Percentiles rank a stretch among this genome's conserved stretches.
phyloP scores from a whole-genome alignment of 805 yeast genomes.

The Hanseniaspora guilliermondii region DNA sequence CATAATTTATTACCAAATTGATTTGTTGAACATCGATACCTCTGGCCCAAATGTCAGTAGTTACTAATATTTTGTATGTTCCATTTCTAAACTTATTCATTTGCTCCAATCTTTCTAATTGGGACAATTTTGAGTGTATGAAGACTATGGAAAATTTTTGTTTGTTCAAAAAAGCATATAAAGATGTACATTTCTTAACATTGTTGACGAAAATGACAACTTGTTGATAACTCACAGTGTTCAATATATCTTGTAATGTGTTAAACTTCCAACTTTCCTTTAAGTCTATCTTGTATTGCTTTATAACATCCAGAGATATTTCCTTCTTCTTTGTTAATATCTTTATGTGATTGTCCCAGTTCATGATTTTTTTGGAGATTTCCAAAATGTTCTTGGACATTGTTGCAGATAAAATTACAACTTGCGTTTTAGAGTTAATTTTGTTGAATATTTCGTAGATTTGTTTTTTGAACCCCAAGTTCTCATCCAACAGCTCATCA shows the following conservation, averaged over 20 bases:
- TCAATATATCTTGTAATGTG: slow-evolving; percentile 87
- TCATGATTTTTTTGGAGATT: slow-evolving; percentile 86
- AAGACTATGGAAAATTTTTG: slow-evolving; percentile 83
- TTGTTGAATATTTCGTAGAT: slow-evolving; percentile 84
- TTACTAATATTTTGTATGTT: slow-evolving; percentile 78
- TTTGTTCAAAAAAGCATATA: slow-evolving; percentile 59
- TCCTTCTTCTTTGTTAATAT: slow-evolving; percentile 93
- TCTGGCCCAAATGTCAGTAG: slow-evolving; percentile 93
- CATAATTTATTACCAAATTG: slow-evolving; percentile 87
- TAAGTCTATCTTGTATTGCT: slow-evolving; percentile 81
- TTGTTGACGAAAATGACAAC: slow-evolving; percentile 98
- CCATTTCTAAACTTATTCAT: slow-evolving; percentile 96
- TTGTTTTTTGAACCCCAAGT: slow-evolving; percentile 88
- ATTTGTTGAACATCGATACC: slow-evolving; percentile 98
- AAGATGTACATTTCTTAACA: slow-evolving; percentile 82
- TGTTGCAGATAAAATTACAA: slow-evolving; percentile 89
- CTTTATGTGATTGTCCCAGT: slow-evolving; percentile 62
- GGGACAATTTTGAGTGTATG: slow-evolving; percentile 94
- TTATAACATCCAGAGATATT: slow-evolving; percentile 87
- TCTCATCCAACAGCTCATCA: slow-evolving; percentile 76
- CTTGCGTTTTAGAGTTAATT: slow-evolving; percentile 83
- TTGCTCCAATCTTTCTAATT: slow-evolving; percentile 82
- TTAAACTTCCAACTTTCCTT: slow-evolving; percentile 91
- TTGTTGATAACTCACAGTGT: slow-evolving; percentile 88
- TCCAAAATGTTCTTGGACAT: slow-evolving; percentile 85